A percentile compares a stretch with the other conserved stretches of the same genome.
These are phyloP conservation scores for Eruca vesicaria DNA, from an alignment of 441 rosid species.

Conservation along the genomic window DNA sequence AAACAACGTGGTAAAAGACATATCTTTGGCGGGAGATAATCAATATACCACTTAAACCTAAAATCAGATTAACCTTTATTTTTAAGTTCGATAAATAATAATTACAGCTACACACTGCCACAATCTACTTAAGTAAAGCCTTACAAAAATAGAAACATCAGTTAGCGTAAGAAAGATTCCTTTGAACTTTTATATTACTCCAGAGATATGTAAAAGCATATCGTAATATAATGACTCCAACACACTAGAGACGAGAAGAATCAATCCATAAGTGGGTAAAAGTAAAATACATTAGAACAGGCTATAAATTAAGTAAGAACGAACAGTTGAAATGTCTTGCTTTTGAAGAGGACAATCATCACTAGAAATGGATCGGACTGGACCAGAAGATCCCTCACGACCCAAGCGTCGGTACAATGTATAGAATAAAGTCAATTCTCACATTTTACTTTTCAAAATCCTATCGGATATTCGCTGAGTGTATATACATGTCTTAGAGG, in stretches of 20 bases:
- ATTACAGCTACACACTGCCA: slow-evolving; percentile 5
- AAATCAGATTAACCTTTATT: not conserved
- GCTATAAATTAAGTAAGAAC: not conserved
- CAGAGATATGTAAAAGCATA: not conserved
- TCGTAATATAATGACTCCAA: slow-evolving; percentile 24
- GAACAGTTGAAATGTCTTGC: slow-evolving; percentile 4
- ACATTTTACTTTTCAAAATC: not conserved
- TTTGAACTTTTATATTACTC: not conserved
- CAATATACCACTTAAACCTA: not conserved
- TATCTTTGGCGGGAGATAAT: not conserved
- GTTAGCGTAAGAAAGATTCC: not conserved
- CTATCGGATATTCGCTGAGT: no score
- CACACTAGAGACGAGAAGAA: slow-evolving; percentile 32
- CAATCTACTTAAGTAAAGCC: not conserved
- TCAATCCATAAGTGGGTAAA: slow-evolving; percentile 17
- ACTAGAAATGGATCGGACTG: slow-evolving; percentile 4
- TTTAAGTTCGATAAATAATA: not conserved
- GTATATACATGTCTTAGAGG: not conserved
- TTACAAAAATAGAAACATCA: not conserved
- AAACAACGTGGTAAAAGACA: not conserved
- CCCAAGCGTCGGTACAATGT: not conserved
- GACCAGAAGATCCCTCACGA: slow-evolving; percentile 7
- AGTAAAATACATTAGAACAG: not conserved
- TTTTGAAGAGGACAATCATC: slow-evolving; percentile 13
- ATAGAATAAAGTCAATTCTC: not conserved